Percentiles rank a stretch among this genome's conserved stretches.
Conservation (phyloP, 2,329 filamentous ascomycete genomes). For the Fusarium cyanostomum region DNA sequence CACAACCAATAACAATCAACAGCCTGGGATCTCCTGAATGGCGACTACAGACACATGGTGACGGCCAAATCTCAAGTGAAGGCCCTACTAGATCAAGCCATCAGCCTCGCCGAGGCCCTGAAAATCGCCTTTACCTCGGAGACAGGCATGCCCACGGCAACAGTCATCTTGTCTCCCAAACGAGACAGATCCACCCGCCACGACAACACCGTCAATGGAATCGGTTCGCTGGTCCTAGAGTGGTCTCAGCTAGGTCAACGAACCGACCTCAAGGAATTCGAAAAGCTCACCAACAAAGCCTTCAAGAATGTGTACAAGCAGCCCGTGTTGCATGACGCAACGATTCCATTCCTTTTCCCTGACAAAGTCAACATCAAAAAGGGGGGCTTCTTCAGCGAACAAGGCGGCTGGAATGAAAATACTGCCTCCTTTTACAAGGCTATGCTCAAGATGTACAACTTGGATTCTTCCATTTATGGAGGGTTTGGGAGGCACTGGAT, state of each 20-base stretch:
- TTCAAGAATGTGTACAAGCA: conserved; percentile 76
- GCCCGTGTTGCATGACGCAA: conserved; percentile 49
- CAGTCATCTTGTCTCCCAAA: conserved; percentile 66
- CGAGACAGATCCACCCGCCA: conserved; percentile 58
- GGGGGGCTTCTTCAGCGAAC: conserved; percentile 72
- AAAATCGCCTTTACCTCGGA: conserved; percentile 82
- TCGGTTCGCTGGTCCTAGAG: conserved; percentile 82
- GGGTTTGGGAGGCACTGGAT: conserved; percentile 80
- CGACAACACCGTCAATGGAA: conserved; percentile 78
- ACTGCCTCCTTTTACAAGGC: conserved; percentile 89
- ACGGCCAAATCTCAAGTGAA: conserved; percentile 57
- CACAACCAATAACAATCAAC: background rate
- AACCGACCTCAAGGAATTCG: conserved; percentile 79
- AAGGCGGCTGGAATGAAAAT: conserved; percentile 80
- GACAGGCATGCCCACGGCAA: conserved; percentile 78
- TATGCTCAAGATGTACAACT: conserved; percentile 83
- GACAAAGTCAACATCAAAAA: conserved; percentile 73
- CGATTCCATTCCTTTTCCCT: conserved; percentile 73
- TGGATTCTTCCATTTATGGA: conserved; percentile 74
- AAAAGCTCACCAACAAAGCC: conserved; percentile 72
- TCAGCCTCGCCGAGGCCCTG: conserved; percentile 74
- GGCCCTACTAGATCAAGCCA: conserved; percentile 72
- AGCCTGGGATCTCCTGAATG: conserved; percentile 77
- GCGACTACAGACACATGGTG: conserved; percentile 66
- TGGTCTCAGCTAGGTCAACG: conserved; percentile 59